These are phyloP conservation scores for Pseudogymnoascus sp. DNA, from an alignment of 2,329 filamentous ascomycete species.

Conservation along the genomic window DNA sequence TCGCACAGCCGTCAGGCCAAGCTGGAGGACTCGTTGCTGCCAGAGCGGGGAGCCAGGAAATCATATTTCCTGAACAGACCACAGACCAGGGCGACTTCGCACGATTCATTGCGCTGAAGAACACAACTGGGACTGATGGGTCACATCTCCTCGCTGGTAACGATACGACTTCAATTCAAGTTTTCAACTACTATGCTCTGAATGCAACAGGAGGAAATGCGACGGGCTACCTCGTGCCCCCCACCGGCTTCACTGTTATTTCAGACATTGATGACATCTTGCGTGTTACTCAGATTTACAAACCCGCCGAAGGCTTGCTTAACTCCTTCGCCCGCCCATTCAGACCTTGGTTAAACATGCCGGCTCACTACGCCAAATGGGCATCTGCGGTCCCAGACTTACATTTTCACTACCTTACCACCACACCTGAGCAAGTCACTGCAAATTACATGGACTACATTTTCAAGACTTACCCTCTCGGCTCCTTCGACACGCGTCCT, in stretches of 20 bases:
- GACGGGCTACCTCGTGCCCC: constrained; percentile 68
- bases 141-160: constrained; percentile 52
- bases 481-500: constrained; percentile 69
- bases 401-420: constrained; percentile 78
- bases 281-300: constrained; percentile 72
- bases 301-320: constrained; percentile 63
- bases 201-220: constrained; percentile 61
- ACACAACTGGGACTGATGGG: constrained; percentile 36
- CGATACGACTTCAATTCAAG: constrained; percentile 54
- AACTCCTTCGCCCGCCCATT: constrained; percentile 70
- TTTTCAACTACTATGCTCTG: constrained; percentile 59
- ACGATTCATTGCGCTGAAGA: constrained; percentile 55
- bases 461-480: constrained; percentile 67
- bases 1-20: constrained; percentile 20
- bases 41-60: constrained; percentile 52
- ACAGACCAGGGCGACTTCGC: constrained; percentile 66
- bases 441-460: constrained; percentile 75
- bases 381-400: constrained; percentile 54
- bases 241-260: constrained; percentile 61
- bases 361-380: constrained; percentile 70
- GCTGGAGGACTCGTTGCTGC: constrained; percentile 43
- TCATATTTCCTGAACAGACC: constrained; percentile 57
- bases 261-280: constrained; percentile 76
- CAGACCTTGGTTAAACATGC: constrained; percentile 70
- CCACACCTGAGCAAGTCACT: constrained; percentile 69